Percentiles rank a stretch among this genome's conserved stretches.
phyloP scores from a whole-genome alignment of 768 basidiomycete species.

The Rhodotorula taiwanensis region DNA sequence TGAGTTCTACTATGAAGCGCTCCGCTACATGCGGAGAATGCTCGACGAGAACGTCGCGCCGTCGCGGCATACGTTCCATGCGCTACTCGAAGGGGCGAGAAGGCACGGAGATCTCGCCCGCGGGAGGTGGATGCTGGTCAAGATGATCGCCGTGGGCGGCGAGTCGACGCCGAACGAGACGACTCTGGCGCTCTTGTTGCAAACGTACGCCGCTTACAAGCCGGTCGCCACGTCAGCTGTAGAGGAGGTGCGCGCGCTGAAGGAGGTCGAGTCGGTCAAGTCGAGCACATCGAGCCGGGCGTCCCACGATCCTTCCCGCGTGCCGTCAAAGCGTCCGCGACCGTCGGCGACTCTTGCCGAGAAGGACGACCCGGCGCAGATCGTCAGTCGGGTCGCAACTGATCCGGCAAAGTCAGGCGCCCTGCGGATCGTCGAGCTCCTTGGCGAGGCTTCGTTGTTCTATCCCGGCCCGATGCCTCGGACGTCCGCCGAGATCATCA shows the following conservation, averaged over 20 bases:
- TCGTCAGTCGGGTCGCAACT: neutral
- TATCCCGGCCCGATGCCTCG: constrained; percentile 34
- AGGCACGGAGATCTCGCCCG: constrained; percentile 72
- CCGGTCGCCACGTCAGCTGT: neutral
- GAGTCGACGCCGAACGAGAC: constrained; percentile 18
- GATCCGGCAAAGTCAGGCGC: neutral
- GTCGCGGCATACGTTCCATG: constrained; percentile 63
- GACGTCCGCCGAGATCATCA: constrained; percentile 19
- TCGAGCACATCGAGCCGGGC: too few relatives aligned
- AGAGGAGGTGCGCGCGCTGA: neutral
- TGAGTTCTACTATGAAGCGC: constrained; percentile 60
- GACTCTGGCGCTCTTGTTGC: constrained; percentile 32
- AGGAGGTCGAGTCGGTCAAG: too few relatives aligned
- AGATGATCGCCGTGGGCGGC: constrained; percentile 55
- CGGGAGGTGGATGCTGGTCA: constrained; percentile 82
- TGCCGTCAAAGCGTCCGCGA: neutral
- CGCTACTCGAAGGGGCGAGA: constrained; percentile 84
- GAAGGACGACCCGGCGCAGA: constrained; percentile 13
- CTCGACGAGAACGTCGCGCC: constrained; percentile 56
- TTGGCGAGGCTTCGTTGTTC: constrained; percentile 29
- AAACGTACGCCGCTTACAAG: constrained; percentile 30
- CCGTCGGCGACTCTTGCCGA: constrained; percentile 7
- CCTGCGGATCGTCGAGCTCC: constrained; percentile 12
- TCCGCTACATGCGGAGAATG: constrained; percentile 81
- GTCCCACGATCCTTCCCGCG: too few relatives aligned